These are phyloP conservation scores for Fusarium napiforme DNA, from an alignment of 2,329 filamentous ascomycete genomes.

Conservation along the genomic window DNA sequence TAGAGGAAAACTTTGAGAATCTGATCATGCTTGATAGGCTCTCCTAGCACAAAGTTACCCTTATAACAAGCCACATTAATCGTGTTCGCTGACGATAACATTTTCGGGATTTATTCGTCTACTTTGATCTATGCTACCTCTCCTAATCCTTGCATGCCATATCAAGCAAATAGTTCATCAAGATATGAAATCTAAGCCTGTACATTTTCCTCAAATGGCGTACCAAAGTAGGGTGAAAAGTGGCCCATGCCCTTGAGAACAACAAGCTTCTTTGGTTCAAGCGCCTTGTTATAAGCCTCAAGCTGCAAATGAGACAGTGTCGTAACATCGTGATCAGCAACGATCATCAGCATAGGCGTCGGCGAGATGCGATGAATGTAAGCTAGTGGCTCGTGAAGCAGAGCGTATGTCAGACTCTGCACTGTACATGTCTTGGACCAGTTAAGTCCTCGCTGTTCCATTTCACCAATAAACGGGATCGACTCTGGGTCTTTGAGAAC, in stretches of 20 bases:
- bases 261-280: background rate
- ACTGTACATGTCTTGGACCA: background rate
- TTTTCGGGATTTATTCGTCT: background rate
- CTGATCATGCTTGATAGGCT: fast-evolving
- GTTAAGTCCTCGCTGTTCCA: background rate
- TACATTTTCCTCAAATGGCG: background rate
- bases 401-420: background rate
- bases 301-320: background rate
- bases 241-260: background rate
- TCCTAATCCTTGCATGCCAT: background rate
- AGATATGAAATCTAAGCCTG: background rate
- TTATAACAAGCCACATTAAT: background rate
- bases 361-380: background rate
- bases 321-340: background rate
- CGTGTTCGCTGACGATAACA: background rate
- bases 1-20: background rate
- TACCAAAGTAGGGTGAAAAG: background rate
- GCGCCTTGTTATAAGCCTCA: background rate
- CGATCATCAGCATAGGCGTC: background rate
- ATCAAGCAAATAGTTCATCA: background rate
- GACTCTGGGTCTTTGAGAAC: background rate
- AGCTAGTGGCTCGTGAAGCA: background rate
- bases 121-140: background rate
- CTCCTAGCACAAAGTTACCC: background rate
- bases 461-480: background rate